phyloP scores from a whole-genome alignment of 1,284 basidiomycete genomes.

The Leccinum solheimii region DNA sequence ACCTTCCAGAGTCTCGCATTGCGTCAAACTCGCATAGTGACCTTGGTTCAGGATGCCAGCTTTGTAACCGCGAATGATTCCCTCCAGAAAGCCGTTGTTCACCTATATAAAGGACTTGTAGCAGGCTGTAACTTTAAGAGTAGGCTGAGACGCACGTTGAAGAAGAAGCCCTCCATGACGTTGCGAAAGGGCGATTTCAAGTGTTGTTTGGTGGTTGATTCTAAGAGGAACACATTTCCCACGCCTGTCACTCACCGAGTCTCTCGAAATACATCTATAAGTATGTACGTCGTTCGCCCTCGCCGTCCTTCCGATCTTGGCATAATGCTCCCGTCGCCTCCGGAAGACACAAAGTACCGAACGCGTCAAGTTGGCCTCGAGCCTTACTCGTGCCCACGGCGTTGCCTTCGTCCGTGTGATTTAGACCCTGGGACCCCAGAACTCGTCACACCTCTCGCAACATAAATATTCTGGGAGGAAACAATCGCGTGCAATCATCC shows the following conservation, averaged over 20 bases:
- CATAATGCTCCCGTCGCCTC: neutral
- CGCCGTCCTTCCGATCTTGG: too few species aligned
- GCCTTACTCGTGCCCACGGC: neutral
- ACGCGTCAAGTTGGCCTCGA: neutral
- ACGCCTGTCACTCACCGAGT: conserved; percentile 4
- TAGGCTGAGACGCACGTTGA: conserved; percentile 28
- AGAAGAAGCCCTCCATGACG: conserved; percentile 31
- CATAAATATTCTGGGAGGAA: conserved; percentile 34
- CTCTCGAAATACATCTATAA: too few species aligned
- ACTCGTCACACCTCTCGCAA: conserved; percentile 28
- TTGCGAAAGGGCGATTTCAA: neutral
- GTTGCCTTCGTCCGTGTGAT: neutral
- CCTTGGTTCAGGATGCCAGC: conserved; percentile 85
- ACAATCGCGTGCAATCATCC: conserved; percentile 5
- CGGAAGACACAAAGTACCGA: neutral
- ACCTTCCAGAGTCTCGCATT: conserved; percentile 98
- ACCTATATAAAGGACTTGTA: conserved; percentile 48
- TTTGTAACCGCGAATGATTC: conserved; percentile 93
- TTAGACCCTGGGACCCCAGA: neutral
- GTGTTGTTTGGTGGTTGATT: neutral
- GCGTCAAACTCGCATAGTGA: conserved; percentile 93
- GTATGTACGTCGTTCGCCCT: too few species aligned
- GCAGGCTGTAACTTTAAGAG: neutral
- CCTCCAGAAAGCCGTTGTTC: conserved; percentile 85
- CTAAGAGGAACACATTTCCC: conserved; percentile 26